A percentile compares a stretch with the other conserved stretches of the same genome.
Conservation (phyloP, 2,329 filamentous ascomycete species). For the Xylaria sp. region DNA sequence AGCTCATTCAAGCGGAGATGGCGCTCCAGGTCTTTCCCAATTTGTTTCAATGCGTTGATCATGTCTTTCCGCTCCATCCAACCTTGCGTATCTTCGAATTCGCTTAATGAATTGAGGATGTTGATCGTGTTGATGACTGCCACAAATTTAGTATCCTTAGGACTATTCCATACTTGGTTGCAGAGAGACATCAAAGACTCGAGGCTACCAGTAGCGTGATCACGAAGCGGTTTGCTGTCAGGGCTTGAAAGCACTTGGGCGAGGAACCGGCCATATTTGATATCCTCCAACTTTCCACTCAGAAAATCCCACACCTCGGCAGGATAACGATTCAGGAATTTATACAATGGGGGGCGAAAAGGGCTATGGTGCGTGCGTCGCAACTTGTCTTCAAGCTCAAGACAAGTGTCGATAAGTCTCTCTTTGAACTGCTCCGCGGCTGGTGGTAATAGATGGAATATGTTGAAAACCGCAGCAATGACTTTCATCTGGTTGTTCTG, state of each 20-base stretch:
- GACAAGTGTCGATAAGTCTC: conserved; percentile 86
- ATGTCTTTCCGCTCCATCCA: conserved; percentile 78
- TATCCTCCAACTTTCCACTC: conserved; percentile 80
- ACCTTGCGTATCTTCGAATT: conserved; percentile 68
- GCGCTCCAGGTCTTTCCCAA: conserved; percentile 81
- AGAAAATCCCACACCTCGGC: conserved; percentile 87
- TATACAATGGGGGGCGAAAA: conserved; percentile 88
- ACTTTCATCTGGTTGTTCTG: conserved; percentile 94
- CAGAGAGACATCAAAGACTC: conserved; percentile 76
- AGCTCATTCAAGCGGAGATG: conserved; percentile 77
- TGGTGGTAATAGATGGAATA: conserved; percentile 93
- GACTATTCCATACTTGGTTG: conserved; percentile 69
- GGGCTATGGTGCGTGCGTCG: conserved; percentile 90
- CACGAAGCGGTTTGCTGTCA: conserved; percentile 78
- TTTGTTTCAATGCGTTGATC: conserved; percentile 68
- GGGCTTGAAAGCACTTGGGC: conserved; percentile 84
- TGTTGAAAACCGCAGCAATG: conserved; percentile 92
- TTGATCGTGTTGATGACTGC: conserved; percentile 90
- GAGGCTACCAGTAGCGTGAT: conserved; percentile 77
- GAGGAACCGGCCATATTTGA: conserved; percentile 89
- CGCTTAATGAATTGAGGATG: conserved; percentile 80
- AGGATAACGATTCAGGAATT: conserved; percentile 92
- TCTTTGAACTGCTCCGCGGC: conserved; percentile 93
- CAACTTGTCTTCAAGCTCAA: conserved; percentile 86
- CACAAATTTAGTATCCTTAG: conserved; percentile 73